Evolutionary conservation across 1,139 yeast species (phyloP), one percentile per base, ranked within the genome.

Genomic region (Saccharomyces hybrid): DNA sequence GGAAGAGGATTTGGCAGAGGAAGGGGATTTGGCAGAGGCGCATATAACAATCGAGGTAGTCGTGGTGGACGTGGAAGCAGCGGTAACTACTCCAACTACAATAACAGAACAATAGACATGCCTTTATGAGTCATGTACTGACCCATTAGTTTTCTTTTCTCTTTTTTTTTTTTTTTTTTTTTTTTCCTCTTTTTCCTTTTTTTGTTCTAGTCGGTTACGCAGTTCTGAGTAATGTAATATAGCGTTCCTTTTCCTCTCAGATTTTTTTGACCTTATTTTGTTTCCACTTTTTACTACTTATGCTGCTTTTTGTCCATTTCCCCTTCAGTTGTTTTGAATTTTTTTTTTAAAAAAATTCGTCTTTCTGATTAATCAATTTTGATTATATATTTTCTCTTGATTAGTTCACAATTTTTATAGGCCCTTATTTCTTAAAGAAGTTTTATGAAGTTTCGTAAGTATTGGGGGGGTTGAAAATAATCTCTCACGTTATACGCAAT

Each of bases 11-110:
- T 57, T 11, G 49, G 55, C 30, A n/a, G 52, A 7, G 51, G 56
- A n/a, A 41, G 58, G 8, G 54, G 57, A 47, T 49, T 55, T 4
- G 47, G 53, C 6, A 32, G 55, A 27, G 51, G 50, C 20, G 11
- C 44, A 11, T 38, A 38, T 20, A 38, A 20, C 26, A 38, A 38
- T 50, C 34, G 46, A 9, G 38, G 31, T 26, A 25, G 48, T 13
- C n/a, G 42, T 20, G 34, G 55, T 13, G 52, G 52, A 4, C 48
- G 59, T 34, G 58, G 59, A 42, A 57, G 60, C 52, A 57, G 54
- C 56, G 63, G 57, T 54, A 63, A 34, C 61, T 49, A 27, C 26
- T 38, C 44, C 26, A 38, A 20, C 9, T 38, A 38, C 44, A 38
- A 38, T 26, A 5, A 25, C 20, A 38, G 20, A 20, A 9, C 44